Evolutionary conservation across 1,284 basidiomycete species (phyloP).

Genomic region (Microbotryomycetes sp.): DNA sequence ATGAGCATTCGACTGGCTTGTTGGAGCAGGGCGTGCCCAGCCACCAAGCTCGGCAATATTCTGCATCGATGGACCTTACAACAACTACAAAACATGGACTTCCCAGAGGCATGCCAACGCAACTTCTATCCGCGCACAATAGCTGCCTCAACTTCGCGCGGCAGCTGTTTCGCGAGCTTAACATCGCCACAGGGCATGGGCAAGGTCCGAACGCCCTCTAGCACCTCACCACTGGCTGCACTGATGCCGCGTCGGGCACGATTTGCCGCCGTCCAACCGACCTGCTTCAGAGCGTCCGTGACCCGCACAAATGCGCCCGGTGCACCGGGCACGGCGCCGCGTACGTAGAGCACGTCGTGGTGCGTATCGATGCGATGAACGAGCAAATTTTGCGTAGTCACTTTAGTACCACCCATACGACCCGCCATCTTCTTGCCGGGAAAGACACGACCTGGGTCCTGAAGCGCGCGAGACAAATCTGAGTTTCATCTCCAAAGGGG

Average conservation of each 20-base stretch:
- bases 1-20: too few relatives aligned
- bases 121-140: background rate
- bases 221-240: slow-evolving; percentile 44
- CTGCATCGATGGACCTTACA: too few relatives aligned
- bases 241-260: slow-evolving; percentile 37
- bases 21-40: too few relatives aligned
- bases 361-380: slow-evolving; percentile 45
- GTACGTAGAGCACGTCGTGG: slow-evolving; percentile 80
- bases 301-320: slow-evolving; percentile 50
- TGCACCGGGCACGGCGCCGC: slow-evolving; percentile 50
- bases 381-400: slow-evolving; percentile 50
- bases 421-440: slow-evolving; percentile 96
- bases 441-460: slow-evolving; percentile 35
- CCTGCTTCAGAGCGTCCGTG: slow-evolving; percentile 77
- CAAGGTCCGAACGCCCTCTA: slow-evolving; percentile 70
- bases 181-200: slow-evolving; percentile 88
- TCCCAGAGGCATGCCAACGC: too few relatives aligned
- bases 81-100: too few relatives aligned
- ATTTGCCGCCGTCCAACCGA: slow-evolving; percentile 54
- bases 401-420: slow-evolving; percentile 74
- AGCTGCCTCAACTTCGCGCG: slow-evolving; percentile 23
- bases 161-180: slow-evolving; percentile 55
- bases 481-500: too few relatives aligned
- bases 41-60: too few relatives aligned
- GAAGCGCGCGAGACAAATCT: background rate